Conservation (phyloP, 2,329 filamentous ascomycete species). For the Purpureocillium lavendulum region DNA sequence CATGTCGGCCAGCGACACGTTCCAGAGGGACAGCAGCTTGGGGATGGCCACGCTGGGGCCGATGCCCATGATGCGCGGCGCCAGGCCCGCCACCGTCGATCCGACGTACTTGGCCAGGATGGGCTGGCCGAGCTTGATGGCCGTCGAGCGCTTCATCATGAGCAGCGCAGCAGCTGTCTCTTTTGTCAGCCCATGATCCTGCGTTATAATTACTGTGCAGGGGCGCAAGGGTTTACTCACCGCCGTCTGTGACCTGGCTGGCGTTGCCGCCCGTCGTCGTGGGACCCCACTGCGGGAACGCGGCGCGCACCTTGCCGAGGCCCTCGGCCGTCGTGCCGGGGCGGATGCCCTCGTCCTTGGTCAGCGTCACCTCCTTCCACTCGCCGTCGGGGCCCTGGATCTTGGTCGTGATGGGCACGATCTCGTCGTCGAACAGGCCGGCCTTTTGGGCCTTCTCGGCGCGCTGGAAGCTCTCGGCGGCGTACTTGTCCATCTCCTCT, state of each 20-base stretch:
- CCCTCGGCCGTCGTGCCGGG: conserved; percentile 80
- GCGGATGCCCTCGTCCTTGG: conserved; percentile 82
- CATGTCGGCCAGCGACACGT: conserved; percentile 70
- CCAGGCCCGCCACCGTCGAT: conserved; percentile 80
- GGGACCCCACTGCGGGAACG: conserved; percentile 84
- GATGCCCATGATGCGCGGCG: conserved; percentile 95
- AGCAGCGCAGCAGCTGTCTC: conserved; percentile 68
- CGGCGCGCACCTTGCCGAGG: conserved; percentile 76
- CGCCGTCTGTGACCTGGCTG: conserved; percentile 89
- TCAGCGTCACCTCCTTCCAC: conserved; percentile 67
- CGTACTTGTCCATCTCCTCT: conserved; percentile 74
- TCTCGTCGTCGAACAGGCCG: conserved; percentile 90
- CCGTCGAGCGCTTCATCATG: conserved; percentile 89
- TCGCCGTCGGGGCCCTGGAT: conserved; percentile 80
- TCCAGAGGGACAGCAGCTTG: conserved; percentile 78
- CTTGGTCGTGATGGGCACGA: conserved; percentile 74
- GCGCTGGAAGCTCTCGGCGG: conserved; percentile 77
- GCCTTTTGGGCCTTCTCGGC: conserved; percentile 87
- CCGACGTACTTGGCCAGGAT: conserved; percentile 93
- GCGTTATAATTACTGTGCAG: no score
- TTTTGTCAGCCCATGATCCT: background rate
- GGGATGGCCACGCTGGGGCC: conserved; percentile 65
- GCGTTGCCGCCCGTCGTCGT: conserved; percentile 88
- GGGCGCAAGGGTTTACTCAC: no score
- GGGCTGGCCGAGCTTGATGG: conserved; percentile 77